Evolutionary conservation across 345 rosid species (phyloP).

Genomic region (Stellera chamaejasme): DNA sequence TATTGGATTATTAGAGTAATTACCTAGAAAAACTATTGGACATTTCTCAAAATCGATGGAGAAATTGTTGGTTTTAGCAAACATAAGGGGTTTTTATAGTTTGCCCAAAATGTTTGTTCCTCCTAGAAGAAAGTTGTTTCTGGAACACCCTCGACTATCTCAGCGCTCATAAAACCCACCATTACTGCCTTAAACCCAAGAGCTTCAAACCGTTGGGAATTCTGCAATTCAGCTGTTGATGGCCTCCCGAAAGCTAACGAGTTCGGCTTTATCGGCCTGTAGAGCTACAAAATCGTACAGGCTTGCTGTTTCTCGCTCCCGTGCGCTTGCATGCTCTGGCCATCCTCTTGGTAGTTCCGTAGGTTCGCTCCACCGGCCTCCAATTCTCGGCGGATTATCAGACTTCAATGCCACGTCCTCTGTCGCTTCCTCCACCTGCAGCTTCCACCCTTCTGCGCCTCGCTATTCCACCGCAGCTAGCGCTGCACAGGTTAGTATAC

Average conservation of each 20-base stretch:
- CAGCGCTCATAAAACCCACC: no score
- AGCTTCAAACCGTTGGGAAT: neutral
- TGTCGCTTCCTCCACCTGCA: constrained; percentile 9
- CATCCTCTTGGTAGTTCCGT: constrained; percentile 4
- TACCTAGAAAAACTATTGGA: no score
- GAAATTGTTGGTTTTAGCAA: no score
- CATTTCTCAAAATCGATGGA: no score
- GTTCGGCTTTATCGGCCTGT: constrained; percentile 18
- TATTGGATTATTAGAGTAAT: no score
- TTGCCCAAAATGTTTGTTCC: no score
- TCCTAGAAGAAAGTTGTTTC: no score
- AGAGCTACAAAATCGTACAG: constrained; percentile 13
- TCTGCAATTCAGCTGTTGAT: constrained; percentile 1
- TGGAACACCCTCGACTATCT: no score
- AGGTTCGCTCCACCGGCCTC: constrained; percentile 1
- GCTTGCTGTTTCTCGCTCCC: constrained; percentile 13
- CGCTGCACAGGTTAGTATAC: constrained; percentile 35
- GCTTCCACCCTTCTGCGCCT: constrained; percentile 32
- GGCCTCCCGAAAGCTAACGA: constrained; percentile 36
- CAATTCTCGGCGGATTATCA: neutral
- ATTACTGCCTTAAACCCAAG: neutral
- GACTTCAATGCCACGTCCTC: constrained; percentile 11
- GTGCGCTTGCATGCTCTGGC: constrained; percentile 17
- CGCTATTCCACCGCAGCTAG: constrained; percentile 28
- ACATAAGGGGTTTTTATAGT: no score